phyloP scores from a whole-genome alignment of 257 asterid genomes.

The Fraxinus quadrangulata region DNA sequence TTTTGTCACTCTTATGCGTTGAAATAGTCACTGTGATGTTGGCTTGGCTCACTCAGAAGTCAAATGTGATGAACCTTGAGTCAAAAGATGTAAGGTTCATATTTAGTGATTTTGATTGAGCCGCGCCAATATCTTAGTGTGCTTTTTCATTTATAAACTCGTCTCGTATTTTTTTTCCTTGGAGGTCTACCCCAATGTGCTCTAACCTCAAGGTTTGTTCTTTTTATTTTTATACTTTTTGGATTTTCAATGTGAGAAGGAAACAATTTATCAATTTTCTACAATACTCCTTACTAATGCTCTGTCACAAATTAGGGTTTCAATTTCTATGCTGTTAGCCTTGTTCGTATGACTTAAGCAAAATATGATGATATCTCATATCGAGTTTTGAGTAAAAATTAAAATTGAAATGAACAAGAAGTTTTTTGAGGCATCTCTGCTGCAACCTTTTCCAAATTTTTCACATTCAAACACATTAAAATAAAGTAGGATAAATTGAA shows the following conservation, averaged over 20 bases:
- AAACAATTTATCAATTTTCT: not conserved
- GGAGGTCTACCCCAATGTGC: not conserved
- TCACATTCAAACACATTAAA: not conserved
- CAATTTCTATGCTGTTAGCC: not conserved
- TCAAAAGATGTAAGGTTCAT: not conserved
- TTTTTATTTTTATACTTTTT: not conserved
- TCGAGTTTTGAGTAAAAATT: not conserved
- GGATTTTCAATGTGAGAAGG: not conserved
- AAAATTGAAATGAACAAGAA: not conserved
- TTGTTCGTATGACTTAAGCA: not conserved
- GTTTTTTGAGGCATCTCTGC: not conserved
- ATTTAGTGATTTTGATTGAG: constrained; percentile 47
- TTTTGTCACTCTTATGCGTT: constrained; percentile 4
- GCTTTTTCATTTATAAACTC: constrained; percentile 30
- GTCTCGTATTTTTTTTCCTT: not conserved
- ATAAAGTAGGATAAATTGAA: not conserved
- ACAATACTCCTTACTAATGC: not conserved
- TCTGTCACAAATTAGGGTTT: not conserved
- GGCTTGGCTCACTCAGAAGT: constrained; percentile 64
- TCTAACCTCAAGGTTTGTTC: constrained; percentile 9
- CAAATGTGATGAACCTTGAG: not conserved
- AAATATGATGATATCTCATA: not conserved
- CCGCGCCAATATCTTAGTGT: constrained; percentile 71
- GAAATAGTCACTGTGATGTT: constrained; percentile 52
- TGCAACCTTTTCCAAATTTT: not conserved